phyloP scores from a whole-genome alignment of 2,329 filamentous ascomycete genomes.

The Diplocarpon mali region DNA sequence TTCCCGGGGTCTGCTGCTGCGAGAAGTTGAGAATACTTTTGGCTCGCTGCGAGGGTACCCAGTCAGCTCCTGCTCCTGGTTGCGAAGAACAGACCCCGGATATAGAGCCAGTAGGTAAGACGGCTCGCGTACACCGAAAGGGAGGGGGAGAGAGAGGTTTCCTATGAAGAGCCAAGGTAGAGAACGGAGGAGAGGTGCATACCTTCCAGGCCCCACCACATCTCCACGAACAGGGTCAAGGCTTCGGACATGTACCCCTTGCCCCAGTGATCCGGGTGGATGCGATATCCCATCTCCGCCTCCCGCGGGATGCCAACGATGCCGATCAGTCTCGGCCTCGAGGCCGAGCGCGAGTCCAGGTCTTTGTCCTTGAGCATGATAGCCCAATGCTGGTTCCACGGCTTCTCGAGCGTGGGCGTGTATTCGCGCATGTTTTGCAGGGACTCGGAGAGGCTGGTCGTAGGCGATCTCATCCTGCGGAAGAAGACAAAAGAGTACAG shows the following conservation, averaged over 20 bases:
- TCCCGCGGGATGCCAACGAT: conserved; percentile 7
- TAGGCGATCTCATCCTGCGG: conserved; percentile 1
- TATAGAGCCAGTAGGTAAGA: too few species aligned
- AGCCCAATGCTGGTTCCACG: conserved; percentile 11
- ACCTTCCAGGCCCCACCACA: conserved; percentile 13
- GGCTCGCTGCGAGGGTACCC: neutral
- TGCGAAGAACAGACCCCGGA: neutral
- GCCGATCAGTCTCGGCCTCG: conserved; percentile 11
- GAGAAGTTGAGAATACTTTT: conserved; percentile 7
- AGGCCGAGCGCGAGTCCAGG: neutral
- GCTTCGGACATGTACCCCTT: conserved; percentile 18
- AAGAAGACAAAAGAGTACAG: too few species aligned
- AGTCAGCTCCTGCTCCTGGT: neutral
- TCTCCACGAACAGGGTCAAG: conserved; percentile 10
- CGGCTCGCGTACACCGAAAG: too few species aligned
- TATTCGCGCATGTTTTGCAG: conserved; percentile 1
- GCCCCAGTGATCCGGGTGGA: conserved; percentile 9
- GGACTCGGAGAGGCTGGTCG: conserved; percentile 3
- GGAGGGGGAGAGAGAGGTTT: neutral
- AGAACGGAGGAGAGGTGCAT: neutral
- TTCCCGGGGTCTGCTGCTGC: conserved; percentile 17
- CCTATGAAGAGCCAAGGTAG: neutral
- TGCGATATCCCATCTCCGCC: conserved; percentile 9
- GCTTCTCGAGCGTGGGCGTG: conserved; percentile 4
- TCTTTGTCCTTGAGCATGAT: conserved; percentile 7